These are phyloP conservation scores for Diaporthe citriasiana DNA, from an alignment of 2,329 filamentous ascomycete genomes.

Conservation along the genomic window DNA sequence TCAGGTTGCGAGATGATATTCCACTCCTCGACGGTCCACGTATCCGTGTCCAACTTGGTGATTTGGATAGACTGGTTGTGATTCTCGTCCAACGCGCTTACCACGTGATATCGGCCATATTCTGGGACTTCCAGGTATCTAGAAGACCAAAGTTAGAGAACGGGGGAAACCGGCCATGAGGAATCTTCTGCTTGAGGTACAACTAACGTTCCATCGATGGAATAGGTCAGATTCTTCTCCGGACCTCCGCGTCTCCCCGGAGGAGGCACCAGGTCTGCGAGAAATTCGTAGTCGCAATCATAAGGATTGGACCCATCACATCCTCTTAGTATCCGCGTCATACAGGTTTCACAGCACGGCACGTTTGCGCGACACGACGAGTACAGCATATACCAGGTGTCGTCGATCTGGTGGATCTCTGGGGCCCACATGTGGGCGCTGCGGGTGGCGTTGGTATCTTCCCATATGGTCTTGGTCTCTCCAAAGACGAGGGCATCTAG, in stretches of 20 bases:
- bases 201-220: conserved; percentile 27
- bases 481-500: conserved; percentile 13
- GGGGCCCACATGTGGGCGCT: conserved; percentile 41
- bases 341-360: conserved; percentile 41
- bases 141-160: background rate
- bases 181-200: background rate
- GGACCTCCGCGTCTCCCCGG: background rate
- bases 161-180: background rate
- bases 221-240: conserved; percentile 1
- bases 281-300: conserved; percentile 12
- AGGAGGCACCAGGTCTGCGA: conserved; percentile 29
- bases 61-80: conserved; percentile 41
- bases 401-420: conserved; percentile 44
- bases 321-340: conserved; percentile 14
- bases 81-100: conserved; percentile 39
- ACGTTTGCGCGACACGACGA: conserved; percentile 39
- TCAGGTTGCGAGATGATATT: conserved; percentile 43
- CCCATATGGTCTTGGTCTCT: conserved; percentile 8
- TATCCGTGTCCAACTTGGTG: conserved; percentile 36
- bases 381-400: conserved; percentile 45
- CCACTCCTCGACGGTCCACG: conserved; percentile 42
- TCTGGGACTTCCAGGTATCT: conserved; percentile 27
- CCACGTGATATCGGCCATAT: conserved; percentile 39
- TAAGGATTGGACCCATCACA: background rate
- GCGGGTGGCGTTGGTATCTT: conserved; percentile 22